phyloP scores from a whole-genome alignment of 1,284 basidiomycete genomes.

The Melanopsichium pennsylvanicum region DNA sequence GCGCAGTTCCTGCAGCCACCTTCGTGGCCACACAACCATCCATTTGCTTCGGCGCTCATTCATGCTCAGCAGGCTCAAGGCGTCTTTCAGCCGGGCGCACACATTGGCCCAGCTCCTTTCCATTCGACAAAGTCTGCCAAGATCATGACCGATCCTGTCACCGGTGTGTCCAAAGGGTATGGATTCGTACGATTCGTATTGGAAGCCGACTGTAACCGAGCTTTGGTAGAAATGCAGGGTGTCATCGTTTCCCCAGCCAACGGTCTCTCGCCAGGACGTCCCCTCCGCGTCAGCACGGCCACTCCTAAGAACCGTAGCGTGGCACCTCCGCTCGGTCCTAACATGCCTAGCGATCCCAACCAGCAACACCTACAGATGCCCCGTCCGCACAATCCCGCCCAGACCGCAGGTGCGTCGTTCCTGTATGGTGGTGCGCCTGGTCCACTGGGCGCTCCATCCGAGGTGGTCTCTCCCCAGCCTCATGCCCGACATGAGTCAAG shows the following conservation, averaged over 20 bases:
- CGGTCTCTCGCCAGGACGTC: conserved; percentile 50
- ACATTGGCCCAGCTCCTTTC: conserved; percentile 56
- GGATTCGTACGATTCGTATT: conserved; percentile 60
- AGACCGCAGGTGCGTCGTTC: conserved; percentile 24
- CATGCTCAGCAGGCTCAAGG: conserved; percentile 56
- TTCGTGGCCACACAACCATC: conserved; percentile 54
- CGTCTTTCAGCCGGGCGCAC: conserved; percentile 44
- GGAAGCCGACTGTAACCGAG: conserved; percentile 57
- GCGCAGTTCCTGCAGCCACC: conserved; percentile 58
- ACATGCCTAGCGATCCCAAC: conserved; percentile 11
- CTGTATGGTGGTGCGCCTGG: conserved; percentile 23
- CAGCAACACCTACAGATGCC: conserved; percentile 42
- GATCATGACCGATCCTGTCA: conserved; percentile 57
- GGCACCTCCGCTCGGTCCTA: conserved; percentile 8
- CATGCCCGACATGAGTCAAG: conserved; percentile 24
- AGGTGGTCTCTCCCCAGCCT: conserved; percentile 38
- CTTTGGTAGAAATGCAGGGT: conserved; percentile 63
- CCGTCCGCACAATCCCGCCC: conserved; percentile 36
- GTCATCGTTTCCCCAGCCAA: conserved; percentile 43
- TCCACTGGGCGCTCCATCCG: conserved; percentile 8
- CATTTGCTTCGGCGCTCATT: conserved; percentile 50
- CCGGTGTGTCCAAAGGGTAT: conserved; percentile 54
- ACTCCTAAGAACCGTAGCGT: conserved; percentile 55
- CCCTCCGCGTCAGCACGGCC: conserved; percentile 56
- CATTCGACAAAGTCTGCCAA: conserved; percentile 56